These are phyloP conservation scores for Boletales sp. DNA, from an alignment of 768 basidiomycete species.

Conservation along the genomic window DNA sequence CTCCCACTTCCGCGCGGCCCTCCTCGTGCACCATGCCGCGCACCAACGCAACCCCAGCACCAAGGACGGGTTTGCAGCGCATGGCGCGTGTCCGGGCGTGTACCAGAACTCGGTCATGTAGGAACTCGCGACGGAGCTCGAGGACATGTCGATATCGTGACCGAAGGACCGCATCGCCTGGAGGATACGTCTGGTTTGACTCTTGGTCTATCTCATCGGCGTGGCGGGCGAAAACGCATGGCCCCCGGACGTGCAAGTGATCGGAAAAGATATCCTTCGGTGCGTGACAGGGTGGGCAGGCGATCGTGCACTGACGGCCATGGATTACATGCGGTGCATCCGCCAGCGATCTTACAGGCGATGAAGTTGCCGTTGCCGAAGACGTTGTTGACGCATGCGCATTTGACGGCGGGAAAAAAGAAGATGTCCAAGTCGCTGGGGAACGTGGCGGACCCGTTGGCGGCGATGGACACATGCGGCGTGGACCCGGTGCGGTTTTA, in stretches of 20 bases:
- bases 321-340: slow-evolving; percentile 82
- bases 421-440: slow-evolving; percentile 92
- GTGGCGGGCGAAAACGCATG: slow-evolving; percentile 51
- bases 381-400: slow-evolving; percentile 62
- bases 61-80: slow-evolving; percentile 9
- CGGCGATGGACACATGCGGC: slow-evolving; percentile 64
- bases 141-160: slow-evolving; percentile 82
- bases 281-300: slow-evolving; percentile 26
- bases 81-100: slow-evolving; percentile 52
- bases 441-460: slow-evolving; percentile 81
- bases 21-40: slow-evolving; percentile 48
- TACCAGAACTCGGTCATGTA: slow-evolving; percentile 53
- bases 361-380: slow-evolving; percentile 55
- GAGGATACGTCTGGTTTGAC: slow-evolving; percentile 97
- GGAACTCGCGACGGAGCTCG: slow-evolving; percentile 41
- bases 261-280: slow-evolving; percentile 92
- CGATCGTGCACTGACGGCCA: background rate
- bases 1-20: slow-evolving; percentile 54
- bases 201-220: slow-evolving; percentile 81
- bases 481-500: slow-evolving; percentile 79
- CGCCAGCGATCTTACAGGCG: slow-evolving; percentile 81
- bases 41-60: slow-evolving; percentile 16
- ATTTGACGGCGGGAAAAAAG: slow-evolving; percentile 80
- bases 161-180: slow-evolving; percentile 71
- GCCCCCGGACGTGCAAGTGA: slow-evolving; percentile 82